Conservation (phyloP, 108 stramenopile species). For the Skeletonema tropicum region DNA sequence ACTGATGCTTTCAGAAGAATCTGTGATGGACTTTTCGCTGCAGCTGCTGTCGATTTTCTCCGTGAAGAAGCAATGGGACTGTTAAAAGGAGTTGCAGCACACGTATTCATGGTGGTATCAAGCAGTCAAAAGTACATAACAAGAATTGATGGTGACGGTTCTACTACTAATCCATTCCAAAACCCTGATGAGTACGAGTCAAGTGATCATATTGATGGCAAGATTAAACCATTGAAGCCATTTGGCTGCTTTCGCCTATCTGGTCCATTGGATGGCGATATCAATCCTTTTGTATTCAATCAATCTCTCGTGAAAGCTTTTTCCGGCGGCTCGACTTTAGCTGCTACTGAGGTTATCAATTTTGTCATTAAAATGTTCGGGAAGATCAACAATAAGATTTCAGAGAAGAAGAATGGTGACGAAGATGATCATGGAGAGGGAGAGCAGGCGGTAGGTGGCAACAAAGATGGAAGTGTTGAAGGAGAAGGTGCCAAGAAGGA, state of each 20-base stretch:
- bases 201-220: conserved; percentile 35
- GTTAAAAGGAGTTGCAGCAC: conserved; percentile 61
- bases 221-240: conserved; percentile 58
- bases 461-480: neutral
- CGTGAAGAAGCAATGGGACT: conserved; percentile 37
- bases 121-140: conserved; percentile 49
- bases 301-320: conserved; percentile 62
- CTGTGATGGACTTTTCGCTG: conserved; percentile 52
- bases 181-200: conserved; percentile 25
- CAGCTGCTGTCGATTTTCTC: conserved; percentile 32
- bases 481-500: neutral
- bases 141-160: conserved; percentile 72
- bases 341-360: conserved; percentile 42
- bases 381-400: neutral
- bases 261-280: conserved; percentile 39
- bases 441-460: neutral
- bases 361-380: conserved; percentile 39
- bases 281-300: conserved; percentile 62
- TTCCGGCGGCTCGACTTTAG: conserved; percentile 15
- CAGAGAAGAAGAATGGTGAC: neutral
- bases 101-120: conserved; percentile 48
- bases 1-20: conserved; percentile 47
- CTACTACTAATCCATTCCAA: conserved; percentile 28
- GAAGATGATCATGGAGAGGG: neutral
- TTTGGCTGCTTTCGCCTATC: conserved; percentile 71